Base-by-base conservation (phyloP, 2,329 filamentous ascomycete species). In the Botrytis medusae region DNA sequence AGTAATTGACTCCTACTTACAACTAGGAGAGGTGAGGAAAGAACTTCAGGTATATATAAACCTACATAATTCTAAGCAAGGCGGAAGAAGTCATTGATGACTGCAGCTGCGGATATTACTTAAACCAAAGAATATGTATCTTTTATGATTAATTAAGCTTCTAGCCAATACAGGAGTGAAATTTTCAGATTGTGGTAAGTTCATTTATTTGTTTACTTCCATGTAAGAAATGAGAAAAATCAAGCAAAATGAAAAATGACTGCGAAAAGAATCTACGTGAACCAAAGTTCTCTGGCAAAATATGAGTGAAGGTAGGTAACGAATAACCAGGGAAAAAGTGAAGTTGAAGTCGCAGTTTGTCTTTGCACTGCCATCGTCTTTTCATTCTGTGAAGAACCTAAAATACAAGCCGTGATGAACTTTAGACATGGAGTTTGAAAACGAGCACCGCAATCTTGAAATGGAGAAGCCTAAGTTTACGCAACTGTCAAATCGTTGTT, bases 11-110 rank as follows among this genome's bases (percentile, higher is more conserved):
- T 16, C n/a, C 51, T 54, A 54, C n/a, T 2, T 3, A 29, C 3
- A 4, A 4, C 4, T 29, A 5, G 2, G 18, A 18, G 29, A 16
- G n/a, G 3, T 54, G 6, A 4, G 2, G 0, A 1, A 54, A 14
- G 46, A 18, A 1, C 5, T 2, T 6, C n/a, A 16, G 12, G 16
- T 18, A 54, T 18, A 18, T 8, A 54, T 29, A 12, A 29, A 18
- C 0, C 14, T 9, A n/a, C n/a, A 29, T 8, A 29, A 9, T 16
- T 54, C 2, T 18, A 9, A 40, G 34, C 12, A 61, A 40, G 5
- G 7, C 0, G 1, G 34, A 40, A 40, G 2, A 12, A 61, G 5
- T 9, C 14, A n/a, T 40, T 40, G 6, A 34, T 2, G 2, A 4
- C 6, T 40, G 14, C 2, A n/a, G 34, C 12, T 9, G 2, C n/a